Evolutionary conservation across 1,284 basidiomycete genomes (phyloP), one percentile per base, ranked within the genome.

Genomic region (Gymnopus androsaceus): DNA sequence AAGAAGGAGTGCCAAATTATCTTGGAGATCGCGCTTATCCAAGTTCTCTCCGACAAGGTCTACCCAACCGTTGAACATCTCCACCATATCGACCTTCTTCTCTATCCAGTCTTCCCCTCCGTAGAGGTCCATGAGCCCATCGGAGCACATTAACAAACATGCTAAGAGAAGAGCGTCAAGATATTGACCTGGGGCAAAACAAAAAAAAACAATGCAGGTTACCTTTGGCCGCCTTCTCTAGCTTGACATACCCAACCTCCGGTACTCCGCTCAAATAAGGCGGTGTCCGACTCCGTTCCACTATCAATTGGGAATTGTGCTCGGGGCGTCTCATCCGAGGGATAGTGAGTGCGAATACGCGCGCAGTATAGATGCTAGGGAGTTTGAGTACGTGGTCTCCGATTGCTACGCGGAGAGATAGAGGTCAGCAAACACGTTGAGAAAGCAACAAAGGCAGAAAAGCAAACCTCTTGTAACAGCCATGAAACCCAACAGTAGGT

Each of bases 371-470:
- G 40, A 64, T 58, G 1, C 61, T 48, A 2, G 72, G 71, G 14
- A 73, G 66, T 54, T 73, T 74, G 65, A 71, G 75, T 2, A 63
- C 54, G 38, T 66, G 67, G 60, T 75, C 73, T 33, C 74, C 74
- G 17, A 74, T 59, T 19, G 72, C 72, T 75, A 48, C 14, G 21
- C n/a, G n/a, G n/a, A n/a, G n/a, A n/a, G n/a, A 14, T 9, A 17
- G 17, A 17, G 23, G 9, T 17, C 4, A 21, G 28, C 37, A 25
- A 23, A 15, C 17, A n/a, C n/a, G n/a, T n/a, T 14, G 30, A 27
- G 30, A 42, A 38, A 56, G 51, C 37, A n/a, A 47, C 27, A 37
- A 53, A n/a, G n/a, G 21, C 14, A 17, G 34, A 11, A 41, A 36
- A 30, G 56, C 61, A 8, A 50, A 70, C 72, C 72, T 64, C 71